phyloP scores from a whole-genome alignment of 441 rosid genomes.

The Hura crepitans region DNA sequence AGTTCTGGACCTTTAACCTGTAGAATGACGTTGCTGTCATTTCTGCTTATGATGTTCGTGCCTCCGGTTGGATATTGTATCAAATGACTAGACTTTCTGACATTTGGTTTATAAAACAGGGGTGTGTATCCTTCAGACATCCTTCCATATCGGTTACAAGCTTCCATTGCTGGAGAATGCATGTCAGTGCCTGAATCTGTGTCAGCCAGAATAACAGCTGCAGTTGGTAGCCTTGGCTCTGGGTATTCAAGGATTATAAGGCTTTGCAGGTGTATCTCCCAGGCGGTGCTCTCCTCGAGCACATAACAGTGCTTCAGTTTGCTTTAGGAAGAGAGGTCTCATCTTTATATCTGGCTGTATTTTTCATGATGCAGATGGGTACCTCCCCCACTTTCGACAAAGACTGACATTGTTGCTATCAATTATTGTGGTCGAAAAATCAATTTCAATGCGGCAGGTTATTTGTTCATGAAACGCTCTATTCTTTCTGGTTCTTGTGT shows the following conservation, averaged over 20 bases:
- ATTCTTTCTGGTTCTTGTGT: too few relatives aligned
- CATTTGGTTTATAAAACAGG: constrained; percentile 37
- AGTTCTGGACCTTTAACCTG: not conserved
- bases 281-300: constrained; percentile 34
- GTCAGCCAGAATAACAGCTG: constrained; percentile 39
- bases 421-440: not conserved
- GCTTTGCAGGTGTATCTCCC: constrained; percentile 55
- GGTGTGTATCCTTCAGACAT: constrained; percentile 63
- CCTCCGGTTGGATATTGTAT: not conserved
- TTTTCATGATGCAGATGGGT: not conserved
- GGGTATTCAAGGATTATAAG: constrained; percentile 61
- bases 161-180: constrained; percentile 21
- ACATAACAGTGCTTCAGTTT: constrained; percentile 16
- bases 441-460: not conserved
- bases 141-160: constrained; percentile 35
- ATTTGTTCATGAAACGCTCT: not conserved
- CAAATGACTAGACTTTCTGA: constrained; percentile 7
- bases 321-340: not conserved
- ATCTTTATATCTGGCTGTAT: not conserved
- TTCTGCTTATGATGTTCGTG: not conserved
- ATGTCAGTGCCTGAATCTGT: constrained; percentile 24
- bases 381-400: not conserved
- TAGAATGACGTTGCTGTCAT: not conserved
- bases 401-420: not conserved
- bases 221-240: constrained; percentile 32